phyloP scores from a whole-genome alignment of 768 basidiomycete genomes.

The Candolleomyces eurysporus region DNA sequence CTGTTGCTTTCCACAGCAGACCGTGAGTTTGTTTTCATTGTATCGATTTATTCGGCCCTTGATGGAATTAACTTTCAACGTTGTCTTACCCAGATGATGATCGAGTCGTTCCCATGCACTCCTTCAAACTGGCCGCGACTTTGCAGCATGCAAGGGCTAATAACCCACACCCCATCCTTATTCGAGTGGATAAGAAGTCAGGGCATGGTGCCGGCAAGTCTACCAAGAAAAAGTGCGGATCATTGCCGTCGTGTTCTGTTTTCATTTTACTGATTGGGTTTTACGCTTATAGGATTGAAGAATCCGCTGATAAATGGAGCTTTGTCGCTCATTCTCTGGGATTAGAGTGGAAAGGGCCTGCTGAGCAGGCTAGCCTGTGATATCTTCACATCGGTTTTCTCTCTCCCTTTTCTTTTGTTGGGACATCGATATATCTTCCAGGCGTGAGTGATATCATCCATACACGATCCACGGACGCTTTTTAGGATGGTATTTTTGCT shows the following conservation, averaged over 20 bases:
- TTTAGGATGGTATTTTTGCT: not conserved
- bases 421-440: not conserved
- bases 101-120: slow-evolving; percentile 84
- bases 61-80: not conserved
- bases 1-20: slow-evolving; percentile 80
- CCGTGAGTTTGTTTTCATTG: slow-evolving; percentile 45
- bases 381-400: not conserved
- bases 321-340: slow-evolving; percentile 71
- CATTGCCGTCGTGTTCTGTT: not conserved
- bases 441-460: not conserved
- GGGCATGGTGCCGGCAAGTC: slow-evolving; percentile 82
- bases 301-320: slow-evolving; percentile 75
- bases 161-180: slow-evolving; percentile 71
- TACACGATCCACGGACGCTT: not conserved
- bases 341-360: slow-evolving; percentile 34
- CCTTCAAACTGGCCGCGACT: slow-evolving; percentile 81
- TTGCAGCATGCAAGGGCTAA: slow-evolving; percentile 62
- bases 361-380: slow-evolving; percentile 19
- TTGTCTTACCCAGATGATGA: slow-evolving; percentile 58
- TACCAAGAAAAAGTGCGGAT: slow-evolving; percentile 58
- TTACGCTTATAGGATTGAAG: slow-evolving; percentile 54
- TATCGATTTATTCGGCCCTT: too few relatives aligned
- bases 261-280: not conserved
- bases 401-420: not conserved
- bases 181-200: slow-evolving; percentile 77